Evolutionary conservation across 345 rosid genomes (phyloP).

Genomic region (Theobroma cacao): DNA sequence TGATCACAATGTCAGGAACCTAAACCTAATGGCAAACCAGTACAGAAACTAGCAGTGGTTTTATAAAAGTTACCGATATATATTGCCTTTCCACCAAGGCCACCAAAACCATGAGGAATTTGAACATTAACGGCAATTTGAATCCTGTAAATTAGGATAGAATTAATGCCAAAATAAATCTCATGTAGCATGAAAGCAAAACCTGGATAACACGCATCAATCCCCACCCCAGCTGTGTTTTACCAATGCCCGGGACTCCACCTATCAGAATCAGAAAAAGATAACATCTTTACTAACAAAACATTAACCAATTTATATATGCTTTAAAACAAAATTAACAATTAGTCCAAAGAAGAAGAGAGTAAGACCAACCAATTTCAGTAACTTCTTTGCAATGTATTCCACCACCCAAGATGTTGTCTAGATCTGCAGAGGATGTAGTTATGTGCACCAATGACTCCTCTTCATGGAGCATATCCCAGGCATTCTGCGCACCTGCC

Average conservation of each 20-base stretch:
- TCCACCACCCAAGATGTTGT: slow-evolving; percentile 84
- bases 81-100: slow-evolving; percentile 86
- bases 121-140: slow-evolving; percentile 95
- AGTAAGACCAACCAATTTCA: slow-evolving; percentile 63
- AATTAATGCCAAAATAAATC: slow-evolving; percentile 12
- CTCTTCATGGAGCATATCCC: slow-evolving; percentile 90
- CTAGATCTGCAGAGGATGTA: slow-evolving; percentile 82
- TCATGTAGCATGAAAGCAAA: background rate
- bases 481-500: slow-evolving; percentile 80
- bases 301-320: background rate
- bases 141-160: slow-evolving; percentile 50
- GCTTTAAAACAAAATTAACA: slow-evolving; percentile 2
- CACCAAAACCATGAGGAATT: slow-evolving; percentile 78
- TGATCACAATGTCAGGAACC: background rate
- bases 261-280: slow-evolving; percentile 33
- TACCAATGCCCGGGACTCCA: slow-evolving; percentile 92
- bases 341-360: background rate
- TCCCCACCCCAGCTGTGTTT: slow-evolving; percentile 89
- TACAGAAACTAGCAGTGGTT: background rate
- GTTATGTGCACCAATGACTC: slow-evolving; percentile 57
- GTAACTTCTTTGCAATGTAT: slow-evolving; percentile 87
- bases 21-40: background rate
- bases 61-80: slow-evolving; percentile 56
- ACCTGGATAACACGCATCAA: slow-evolving; percentile 16
- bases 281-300: background rate